Percentiles rank a stretch among this genome's conserved stretches.
phyloP scores from a whole-genome alignment of 2,329 filamentous ascomycete species.

The Fusarium nematophilum region DNA sequence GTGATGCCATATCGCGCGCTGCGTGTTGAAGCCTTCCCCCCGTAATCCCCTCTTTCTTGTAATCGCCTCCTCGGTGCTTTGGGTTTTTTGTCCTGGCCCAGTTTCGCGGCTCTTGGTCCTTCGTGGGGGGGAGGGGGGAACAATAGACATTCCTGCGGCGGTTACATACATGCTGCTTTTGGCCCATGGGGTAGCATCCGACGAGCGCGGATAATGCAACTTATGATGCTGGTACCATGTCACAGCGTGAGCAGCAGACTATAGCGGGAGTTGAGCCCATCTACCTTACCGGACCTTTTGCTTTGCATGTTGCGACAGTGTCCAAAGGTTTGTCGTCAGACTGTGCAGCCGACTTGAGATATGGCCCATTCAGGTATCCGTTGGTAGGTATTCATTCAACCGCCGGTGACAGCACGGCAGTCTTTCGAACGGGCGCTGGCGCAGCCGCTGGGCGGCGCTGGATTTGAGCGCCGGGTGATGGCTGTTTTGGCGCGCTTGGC shows the following conservation, averaged over 20 bases:
- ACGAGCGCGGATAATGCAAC: constrained; percentile 29
- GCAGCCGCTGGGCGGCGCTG: constrained; percentile 10
- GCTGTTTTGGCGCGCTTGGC: constrained; percentile 32
- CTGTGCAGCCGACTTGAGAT: constrained; percentile 9
- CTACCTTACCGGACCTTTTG: constrained; percentile 16
- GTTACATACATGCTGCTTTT: constrained; percentile 29
- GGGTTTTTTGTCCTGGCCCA: constrained; percentile 34
- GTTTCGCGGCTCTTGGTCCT: constrained; percentile 25
- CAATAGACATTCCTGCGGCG: constrained; percentile 18
- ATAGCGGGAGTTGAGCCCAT: constrained; percentile 24
- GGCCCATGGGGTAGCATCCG: constrained; percentile 37
- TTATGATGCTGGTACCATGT: constrained; percentile 8
- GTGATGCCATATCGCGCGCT: constrained; percentile 43
- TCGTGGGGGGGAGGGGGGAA: constrained; percentile 21
- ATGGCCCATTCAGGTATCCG: neutral
- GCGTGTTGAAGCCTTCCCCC: constrained; percentile 28
- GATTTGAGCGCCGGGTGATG: constrained; percentile 23
- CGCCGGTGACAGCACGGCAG: too few species aligned
- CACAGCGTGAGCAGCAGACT: constrained; percentile 3
- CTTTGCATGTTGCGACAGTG: constrained; percentile 25
- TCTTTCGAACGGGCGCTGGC: too few species aligned
- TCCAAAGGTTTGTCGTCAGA: constrained; percentile 9
- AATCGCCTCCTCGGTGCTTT: constrained; percentile 13
- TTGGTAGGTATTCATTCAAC: neutral
- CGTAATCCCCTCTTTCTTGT: neutral